A percentile compares a stretch with the other conserved stretches of the same genome.
Evolutionary conservation across 208 protist species (phyloP).

Genomic region (Trypanosoma vivax): DNA sequence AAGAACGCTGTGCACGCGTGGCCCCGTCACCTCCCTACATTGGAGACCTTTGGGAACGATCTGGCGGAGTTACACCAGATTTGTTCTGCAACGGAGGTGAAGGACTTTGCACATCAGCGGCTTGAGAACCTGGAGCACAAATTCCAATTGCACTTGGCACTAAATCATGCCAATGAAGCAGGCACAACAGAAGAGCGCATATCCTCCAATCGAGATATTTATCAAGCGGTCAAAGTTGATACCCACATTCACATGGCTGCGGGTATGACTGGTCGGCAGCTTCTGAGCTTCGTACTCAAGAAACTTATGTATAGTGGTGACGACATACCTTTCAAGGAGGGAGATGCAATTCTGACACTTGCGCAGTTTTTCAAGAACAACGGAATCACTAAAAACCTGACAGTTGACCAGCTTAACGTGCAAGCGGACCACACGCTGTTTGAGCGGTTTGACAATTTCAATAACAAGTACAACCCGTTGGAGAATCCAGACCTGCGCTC

Average conservation of each 20-base stretch:
- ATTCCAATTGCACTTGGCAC: constrained; percentile 89
- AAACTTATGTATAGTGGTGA: constrained; percentile 89
- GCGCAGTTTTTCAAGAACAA: constrained; percentile 79
- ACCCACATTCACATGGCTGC: constrained; percentile 96
- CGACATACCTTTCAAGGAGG: constrained; percentile 89
- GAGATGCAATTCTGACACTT: constrained; percentile 81
- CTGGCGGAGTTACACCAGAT: constrained; percentile 68
- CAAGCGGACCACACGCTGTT: constrained; percentile 95
- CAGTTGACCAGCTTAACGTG: constrained; percentile 94
- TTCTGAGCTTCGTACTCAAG: constrained; percentile 92
- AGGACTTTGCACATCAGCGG: constrained; percentile 89
- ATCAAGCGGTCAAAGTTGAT: constrained; percentile 95
- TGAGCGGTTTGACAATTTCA: constrained; percentile 99
- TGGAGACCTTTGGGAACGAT: constrained; percentile 71
- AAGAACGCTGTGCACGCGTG: constrained; percentile 71
- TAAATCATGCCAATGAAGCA: constrained; percentile 90
- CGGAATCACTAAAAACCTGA: constrained; percentile 88
- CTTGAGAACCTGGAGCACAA: constrained; percentile 90
- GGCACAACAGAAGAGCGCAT: constrained; percentile 78
- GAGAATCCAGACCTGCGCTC: constrained; percentile 91
- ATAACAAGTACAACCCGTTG: constrained; percentile 98
- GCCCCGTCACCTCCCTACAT: constrained; percentile 74
- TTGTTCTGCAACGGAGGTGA: constrained; percentile 70
- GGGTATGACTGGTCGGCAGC: constrained; percentile 92
- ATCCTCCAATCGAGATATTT: constrained; percentile 92